Percentiles rank a stretch among this genome's conserved stretches.
Evolutionary conservation across 345 rosid genomes (phyloP).

Genomic region (Eucalyptus melliodora): DNA sequence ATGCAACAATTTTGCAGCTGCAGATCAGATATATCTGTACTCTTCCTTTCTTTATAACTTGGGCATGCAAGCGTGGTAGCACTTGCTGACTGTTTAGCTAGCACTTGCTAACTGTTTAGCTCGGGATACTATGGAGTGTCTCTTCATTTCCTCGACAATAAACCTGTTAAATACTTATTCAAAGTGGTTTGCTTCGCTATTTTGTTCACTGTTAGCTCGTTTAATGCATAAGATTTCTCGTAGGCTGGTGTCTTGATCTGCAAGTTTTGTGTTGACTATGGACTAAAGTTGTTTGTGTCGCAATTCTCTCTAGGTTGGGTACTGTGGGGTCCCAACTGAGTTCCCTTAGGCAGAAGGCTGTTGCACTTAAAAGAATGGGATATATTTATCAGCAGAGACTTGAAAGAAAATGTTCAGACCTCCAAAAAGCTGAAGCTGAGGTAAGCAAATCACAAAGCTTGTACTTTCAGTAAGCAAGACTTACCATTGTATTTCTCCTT

Average conservation of each 20-base stretch:
- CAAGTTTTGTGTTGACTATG: background rate
- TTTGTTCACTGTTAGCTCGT: background rate
- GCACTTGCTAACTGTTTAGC: background rate
- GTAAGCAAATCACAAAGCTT: constrained; percentile 11
- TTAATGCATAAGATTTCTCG: background rate
- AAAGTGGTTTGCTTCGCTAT: background rate
- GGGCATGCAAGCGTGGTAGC: background rate
- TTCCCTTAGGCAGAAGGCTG: constrained; percentile 27
- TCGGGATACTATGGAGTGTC: background rate
- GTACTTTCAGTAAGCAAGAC: background rate
- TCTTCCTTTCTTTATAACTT: background rate
- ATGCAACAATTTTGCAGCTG: background rate
- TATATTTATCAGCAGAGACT: constrained; percentile 34
- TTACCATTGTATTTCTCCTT: background rate
- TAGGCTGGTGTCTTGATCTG: background rate
- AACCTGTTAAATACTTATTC: background rate
- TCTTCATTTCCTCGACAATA: background rate
- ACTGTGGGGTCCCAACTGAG: constrained; percentile 22
- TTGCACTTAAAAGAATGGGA: constrained; percentile 19
- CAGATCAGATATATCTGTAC: background rate
- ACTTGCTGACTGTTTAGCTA: background rate
- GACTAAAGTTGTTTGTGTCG: background rate
- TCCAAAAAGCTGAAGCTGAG: constrained; percentile 90
- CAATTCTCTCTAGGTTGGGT: constrained; percentile 34
- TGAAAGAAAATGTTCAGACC: constrained; percentile 49